Base-by-base conservation (phyloP, 2,329 filamentous ascomycete species). In the Talaromyces pinophilus region DNA sequence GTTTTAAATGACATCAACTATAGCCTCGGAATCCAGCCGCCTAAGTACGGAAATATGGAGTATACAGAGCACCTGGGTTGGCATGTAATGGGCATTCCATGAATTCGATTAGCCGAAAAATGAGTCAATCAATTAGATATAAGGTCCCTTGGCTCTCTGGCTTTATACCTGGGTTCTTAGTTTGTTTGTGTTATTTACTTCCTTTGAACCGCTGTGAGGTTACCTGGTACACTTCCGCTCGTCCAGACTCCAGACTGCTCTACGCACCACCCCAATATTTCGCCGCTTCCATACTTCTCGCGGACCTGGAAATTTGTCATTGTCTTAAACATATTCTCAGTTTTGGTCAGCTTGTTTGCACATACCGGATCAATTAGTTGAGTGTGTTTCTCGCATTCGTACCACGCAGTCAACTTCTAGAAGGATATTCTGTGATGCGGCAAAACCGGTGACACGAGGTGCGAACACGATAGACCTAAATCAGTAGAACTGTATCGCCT, bases 21-120 rank as follows among this genome's bases (percentile, higher is more conserved):
- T 60, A 60, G 57, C 57, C 57, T 60, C 57, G 57, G 57, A 46
- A 60, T n/a, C 40, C 22, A 28, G 57, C 38, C 38, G 57, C 57
- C 57, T 5, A 19, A 60, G 38, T 19, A 46, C 57, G 57, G 57
- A 60, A 46, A 28, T 30, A 60, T 42, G 38, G 40, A 30, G 38
- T 60, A 46, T 60, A 60, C 33, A 38, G 54, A 25, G 30, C 52
- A 10, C 17, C 17, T 44, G 17, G 7, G 17, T 44, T 19, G 10
- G 33, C 33, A 15, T 22, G 54, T 33, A 35, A 55, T 57, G 33
- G n/a, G 52, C n/a, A 5, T 13, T 28, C n/a, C 40, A 30, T 30
- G 40, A 25, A 8, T 11, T 46, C 22, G 40, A 28, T 44, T 60
- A 60, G 57, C 57, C 57, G 57, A 60, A 60, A 38, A 44, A 60